Percentiles rank a stretch among this genome's conserved stretches.
phyloP scores from a whole-genome alignment of 2,329 filamentous ascomycete species.

The Nemania sp. region DNA sequence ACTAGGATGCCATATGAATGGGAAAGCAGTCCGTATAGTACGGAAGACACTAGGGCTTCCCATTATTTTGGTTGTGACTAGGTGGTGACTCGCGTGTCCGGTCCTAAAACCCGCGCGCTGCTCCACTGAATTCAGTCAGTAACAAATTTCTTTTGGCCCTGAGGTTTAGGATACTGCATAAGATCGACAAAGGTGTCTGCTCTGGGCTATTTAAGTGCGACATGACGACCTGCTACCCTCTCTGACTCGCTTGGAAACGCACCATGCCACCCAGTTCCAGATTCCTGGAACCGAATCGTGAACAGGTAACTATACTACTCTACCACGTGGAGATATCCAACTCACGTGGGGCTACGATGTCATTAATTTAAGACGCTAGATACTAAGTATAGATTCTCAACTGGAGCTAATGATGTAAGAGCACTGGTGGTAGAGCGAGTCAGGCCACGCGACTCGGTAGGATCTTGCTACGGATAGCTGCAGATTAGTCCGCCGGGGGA shows the following conservation, averaged over 20 bases:
- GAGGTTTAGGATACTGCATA: not conserved
- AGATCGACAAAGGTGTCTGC: not conserved
- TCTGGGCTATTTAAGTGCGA: not conserved
- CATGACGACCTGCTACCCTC: not conserved
- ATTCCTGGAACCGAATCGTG: constrained; percentile 19
- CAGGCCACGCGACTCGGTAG: constrained; percentile 3
- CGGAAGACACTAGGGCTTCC: not conserved
- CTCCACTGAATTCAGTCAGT: constrained; percentile 22
- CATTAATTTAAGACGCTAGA: not conserved
- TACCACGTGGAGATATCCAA: constrained; percentile 1
- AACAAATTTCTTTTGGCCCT: not conserved
- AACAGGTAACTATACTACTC: not conserved
- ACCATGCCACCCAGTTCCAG: constrained; percentile 26
- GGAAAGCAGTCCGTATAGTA: not conserved
- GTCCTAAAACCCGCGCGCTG: not conserved
- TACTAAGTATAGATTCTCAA: not conserved
- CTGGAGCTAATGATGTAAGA: constrained; percentile 7
- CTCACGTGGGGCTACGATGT: not conserved
- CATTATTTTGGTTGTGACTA: not conserved
- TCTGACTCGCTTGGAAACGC: constrained; percentile 1
- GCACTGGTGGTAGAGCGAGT: constrained; percentile 1
- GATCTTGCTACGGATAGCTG: not conserved
- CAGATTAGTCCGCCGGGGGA: not conserved
- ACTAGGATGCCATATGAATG: not conserved
- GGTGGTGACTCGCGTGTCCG: constrained; percentile 25